Evolutionary conservation across 2,329 filamentous ascomycete species (phyloP).

Genomic region (Alternaria sp.): DNA sequence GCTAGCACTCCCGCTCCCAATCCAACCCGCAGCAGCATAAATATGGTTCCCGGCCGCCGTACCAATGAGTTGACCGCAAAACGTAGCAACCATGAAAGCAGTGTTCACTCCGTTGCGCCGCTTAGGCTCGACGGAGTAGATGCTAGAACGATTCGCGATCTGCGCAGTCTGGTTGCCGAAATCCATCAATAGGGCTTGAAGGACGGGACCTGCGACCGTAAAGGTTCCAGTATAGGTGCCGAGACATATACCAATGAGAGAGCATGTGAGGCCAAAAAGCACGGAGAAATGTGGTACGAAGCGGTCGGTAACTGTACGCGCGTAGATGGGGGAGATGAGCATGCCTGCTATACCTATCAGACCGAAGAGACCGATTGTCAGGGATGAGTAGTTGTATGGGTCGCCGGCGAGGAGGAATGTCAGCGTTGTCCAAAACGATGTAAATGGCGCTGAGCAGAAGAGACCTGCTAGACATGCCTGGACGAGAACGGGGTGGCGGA

Average conservation of each 20-base stretch:
- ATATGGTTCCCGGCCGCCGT: conserved; percentile 60
- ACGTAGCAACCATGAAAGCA: conserved; percentile 78
- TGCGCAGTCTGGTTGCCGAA: conserved; percentile 75
- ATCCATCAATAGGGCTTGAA: conserved; percentile 75
- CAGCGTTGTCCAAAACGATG: conserved; percentile 74
- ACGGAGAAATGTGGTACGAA: conserved; percentile 73
- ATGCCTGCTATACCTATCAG: conserved; percentile 77
- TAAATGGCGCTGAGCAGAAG: conserved; percentile 67
- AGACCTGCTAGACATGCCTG: conserved; percentile 73
- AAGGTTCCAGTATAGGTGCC: conserved; percentile 72
- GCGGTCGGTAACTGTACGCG: conserved; percentile 71
- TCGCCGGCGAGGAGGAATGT: conserved; percentile 76
- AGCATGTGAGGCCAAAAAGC: conserved; percentile 65
- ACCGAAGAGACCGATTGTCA: conserved; percentile 78
- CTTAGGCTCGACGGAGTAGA: conserved; percentile 74
- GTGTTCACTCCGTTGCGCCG: conserved; percentile 80
- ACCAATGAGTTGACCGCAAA: conserved; percentile 77
- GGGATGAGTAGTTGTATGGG: conserved; percentile 71
- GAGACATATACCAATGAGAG: conserved; percentile 67
- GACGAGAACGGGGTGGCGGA: conserved; percentile 70
- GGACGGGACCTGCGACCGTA: conserved; percentile 72
- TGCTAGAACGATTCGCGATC: conserved; percentile 73
- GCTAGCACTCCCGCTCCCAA: conserved; percentile 62
- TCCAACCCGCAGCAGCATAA: conserved; percentile 64
- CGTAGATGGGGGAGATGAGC: conserved; percentile 71